These are phyloP conservation scores for Heterobasidion irregulare DNA, from an alignment of 1,284 basidiomycete genomes.

Conservation along the genomic window DNA sequence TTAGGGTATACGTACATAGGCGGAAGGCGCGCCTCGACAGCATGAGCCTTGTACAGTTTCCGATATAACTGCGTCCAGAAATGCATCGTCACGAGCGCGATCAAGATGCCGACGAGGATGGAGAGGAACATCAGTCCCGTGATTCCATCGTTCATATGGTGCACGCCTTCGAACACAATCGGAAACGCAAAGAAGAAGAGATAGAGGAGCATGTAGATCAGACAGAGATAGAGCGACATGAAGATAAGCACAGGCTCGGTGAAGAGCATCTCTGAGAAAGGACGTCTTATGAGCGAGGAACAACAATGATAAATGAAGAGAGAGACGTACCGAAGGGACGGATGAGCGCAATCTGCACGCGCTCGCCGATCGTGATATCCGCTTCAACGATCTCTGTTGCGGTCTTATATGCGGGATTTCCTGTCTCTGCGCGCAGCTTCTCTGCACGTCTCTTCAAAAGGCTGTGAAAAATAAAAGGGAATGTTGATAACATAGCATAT, in stretches of 20 bases:
- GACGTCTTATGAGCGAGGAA: slow-evolving; percentile 6
- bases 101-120: slow-evolving; percentile 32
- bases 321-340: slow-evolving; percentile 23
- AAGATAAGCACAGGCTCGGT: slow-evolving; percentile 37
- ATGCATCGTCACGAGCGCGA: slow-evolving; percentile 28
- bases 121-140: slow-evolving; percentile 39
- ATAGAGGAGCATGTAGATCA: slow-evolving; percentile 28
- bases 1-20: slow-evolving; percentile 5
- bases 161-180: slow-evolving; percentile 33
- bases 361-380: slow-evolving; percentile 10
- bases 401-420: slow-evolving; percentile 25
- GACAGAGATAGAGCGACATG: slow-evolving; percentile 37
- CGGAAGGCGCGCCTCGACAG: slow-evolving; percentile 28
- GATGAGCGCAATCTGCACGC: slow-evolving; percentile 15
- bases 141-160: slow-evolving; percentile 32
- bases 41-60: slow-evolving; percentile 16
- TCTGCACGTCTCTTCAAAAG: slow-evolving; percentile 33
- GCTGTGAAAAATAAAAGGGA: slow-evolving; percentile 20
- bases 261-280: slow-evolving; percentile 23
- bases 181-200: slow-evolving; percentile 24
- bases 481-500: not conserved
- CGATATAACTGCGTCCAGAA: slow-evolving; percentile 26
- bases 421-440: slow-evolving; percentile 27
- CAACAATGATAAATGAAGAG: not conserved
- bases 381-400: slow-evolving; percentile 28